Percentiles rank a stretch among this genome's conserved stretches.
Evolutionary conservation across 805 yeast species (phyloP).

Genomic region (Kazachstania viticola): DNA sequence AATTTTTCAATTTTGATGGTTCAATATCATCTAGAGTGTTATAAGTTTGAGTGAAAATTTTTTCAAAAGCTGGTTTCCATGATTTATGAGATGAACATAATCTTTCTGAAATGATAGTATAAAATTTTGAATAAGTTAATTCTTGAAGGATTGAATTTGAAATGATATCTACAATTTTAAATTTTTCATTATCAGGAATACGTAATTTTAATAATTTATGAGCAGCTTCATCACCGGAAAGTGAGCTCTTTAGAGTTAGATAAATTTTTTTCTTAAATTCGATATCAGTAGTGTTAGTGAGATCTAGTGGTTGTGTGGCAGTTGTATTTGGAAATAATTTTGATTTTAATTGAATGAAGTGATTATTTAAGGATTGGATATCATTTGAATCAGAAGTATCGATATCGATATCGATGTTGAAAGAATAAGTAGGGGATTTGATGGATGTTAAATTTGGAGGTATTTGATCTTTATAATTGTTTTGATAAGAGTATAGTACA

Average conservation of each 20-base stretch:
- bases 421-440: too few relatives aligned
- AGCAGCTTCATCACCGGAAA: constrained; percentile 87
- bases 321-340: background rate
- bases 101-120: constrained; percentile 65
- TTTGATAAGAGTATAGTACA: too few relatives aligned
- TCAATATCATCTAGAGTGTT: constrained; percentile 53
- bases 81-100: constrained; percentile 37
- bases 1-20: constrained; percentile 60
- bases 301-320: constrained; percentile 36
- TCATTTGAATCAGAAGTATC: too few relatives aligned
- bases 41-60: constrained; percentile 47
- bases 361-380: too few relatives aligned
- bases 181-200: constrained; percentile 33
- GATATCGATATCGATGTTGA: too few relatives aligned
- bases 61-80: constrained; percentile 49
- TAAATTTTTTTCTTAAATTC: constrained; percentile 70
- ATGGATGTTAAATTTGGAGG: too few relatives aligned
- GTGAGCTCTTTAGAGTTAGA: constrained; percentile 73
- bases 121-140: constrained; percentile 74
- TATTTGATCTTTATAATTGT: too few relatives aligned
- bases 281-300: constrained; percentile 53
- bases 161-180: constrained; percentile 56
- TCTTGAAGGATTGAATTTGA: constrained; percentile 78
- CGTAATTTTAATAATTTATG: constrained; percentile 61
- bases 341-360: too few relatives aligned